phyloP scores from a whole-genome alignment of 352 stramenopile species.

The Phytophthora sansomeana region DNA sequence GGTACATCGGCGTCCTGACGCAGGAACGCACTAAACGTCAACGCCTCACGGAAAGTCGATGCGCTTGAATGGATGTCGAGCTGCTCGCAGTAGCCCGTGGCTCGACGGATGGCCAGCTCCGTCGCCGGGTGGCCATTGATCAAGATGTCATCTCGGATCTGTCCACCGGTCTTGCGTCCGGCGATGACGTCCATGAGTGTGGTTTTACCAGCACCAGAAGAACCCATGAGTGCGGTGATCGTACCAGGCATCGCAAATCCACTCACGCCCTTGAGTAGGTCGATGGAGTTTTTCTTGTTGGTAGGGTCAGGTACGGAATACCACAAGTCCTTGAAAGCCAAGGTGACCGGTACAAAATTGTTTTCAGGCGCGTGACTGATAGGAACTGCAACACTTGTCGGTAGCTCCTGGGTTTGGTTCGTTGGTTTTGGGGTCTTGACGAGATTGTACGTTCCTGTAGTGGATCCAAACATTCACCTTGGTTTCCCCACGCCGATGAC shows the following conservation, averaged over 20 bases:
- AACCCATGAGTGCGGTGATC: slow-evolving; percentile 61
- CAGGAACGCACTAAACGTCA: slow-evolving; percentile 77
- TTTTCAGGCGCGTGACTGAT: slow-evolving; percentile 56
- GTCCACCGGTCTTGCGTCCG: slow-evolving; percentile 84
- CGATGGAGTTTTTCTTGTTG: slow-evolving; percentile 26
- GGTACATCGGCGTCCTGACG: slow-evolving; percentile 37
- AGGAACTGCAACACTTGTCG: no score
- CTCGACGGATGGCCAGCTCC: no score
- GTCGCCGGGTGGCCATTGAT: no score
- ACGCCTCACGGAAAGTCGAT: no score
- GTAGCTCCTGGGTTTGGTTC: no score
- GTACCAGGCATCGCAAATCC: slow-evolving; percentile 46
- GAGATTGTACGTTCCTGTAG: no score
- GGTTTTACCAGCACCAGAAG: slow-evolving; percentile 63
- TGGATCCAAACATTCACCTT: no score
- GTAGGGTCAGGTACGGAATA: slow-evolving; percentile 42
- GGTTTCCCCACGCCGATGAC: no score
- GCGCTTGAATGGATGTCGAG: no score
- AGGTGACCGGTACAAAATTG: slow-evolving; percentile 36
- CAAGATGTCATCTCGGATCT: slow-evolving; percentile 77
- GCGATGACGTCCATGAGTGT: slow-evolving; percentile 95
- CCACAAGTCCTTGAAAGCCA: slow-evolving; percentile 50
- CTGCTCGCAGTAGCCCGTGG: no score
- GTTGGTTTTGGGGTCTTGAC: no score
- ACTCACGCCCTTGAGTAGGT: slow-evolving; percentile 51